These are phyloP conservation scores for Osmozyma mogii DNA, from an alignment of 805 yeast genomes.

Conservation along the genomic window DNA sequence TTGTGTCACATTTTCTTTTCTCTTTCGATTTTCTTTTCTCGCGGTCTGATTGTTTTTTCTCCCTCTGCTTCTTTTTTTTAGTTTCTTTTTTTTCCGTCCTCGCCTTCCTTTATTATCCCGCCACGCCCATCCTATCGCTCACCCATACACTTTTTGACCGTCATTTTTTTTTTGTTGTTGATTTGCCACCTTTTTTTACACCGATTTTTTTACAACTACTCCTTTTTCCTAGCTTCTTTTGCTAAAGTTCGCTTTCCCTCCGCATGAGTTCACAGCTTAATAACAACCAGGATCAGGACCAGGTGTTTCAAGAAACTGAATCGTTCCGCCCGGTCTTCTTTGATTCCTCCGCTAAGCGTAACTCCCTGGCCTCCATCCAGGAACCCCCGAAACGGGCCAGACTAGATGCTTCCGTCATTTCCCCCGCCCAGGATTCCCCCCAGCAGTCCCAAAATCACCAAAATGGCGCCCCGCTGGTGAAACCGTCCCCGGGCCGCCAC, in stretches of 20 bases:
- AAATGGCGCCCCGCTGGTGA: slow-evolving; percentile 6
- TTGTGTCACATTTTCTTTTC: neutral
- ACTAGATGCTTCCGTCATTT: slow-evolving; percentile 11
- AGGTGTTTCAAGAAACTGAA: slow-evolving; percentile 21
- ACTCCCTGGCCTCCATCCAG: slow-evolving; percentile 9
- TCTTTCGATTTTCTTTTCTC: neutral
- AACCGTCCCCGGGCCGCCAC: slow-evolving; percentile 12
- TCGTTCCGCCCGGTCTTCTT: slow-evolving; percentile 28
- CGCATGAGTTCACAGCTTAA: slow-evolving; percentile 25
- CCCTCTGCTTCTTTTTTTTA: slow-evolving; percentile 2
- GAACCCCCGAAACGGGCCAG: slow-evolving; percentile 11
- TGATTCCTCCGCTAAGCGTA: slow-evolving; percentile 15
- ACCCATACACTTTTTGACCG: neutral
- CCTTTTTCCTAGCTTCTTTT: neutral
- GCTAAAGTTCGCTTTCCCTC: neutral
- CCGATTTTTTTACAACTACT: neutral
- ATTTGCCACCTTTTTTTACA: neutral
- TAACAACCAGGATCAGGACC: slow-evolving; percentile 26
- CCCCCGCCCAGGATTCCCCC: slow-evolving; percentile 7
- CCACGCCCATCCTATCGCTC: neutral
- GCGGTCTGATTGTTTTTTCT: neutral
- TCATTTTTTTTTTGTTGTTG: neutral
- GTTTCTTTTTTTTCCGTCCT: neutral
- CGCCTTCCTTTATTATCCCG: neutral
- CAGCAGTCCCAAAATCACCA: slow-evolving; percentile 5